Evolutionary conservation across 148 eudicot species (phyloP).

Genomic region (Amaranthus cruentus): DNA sequence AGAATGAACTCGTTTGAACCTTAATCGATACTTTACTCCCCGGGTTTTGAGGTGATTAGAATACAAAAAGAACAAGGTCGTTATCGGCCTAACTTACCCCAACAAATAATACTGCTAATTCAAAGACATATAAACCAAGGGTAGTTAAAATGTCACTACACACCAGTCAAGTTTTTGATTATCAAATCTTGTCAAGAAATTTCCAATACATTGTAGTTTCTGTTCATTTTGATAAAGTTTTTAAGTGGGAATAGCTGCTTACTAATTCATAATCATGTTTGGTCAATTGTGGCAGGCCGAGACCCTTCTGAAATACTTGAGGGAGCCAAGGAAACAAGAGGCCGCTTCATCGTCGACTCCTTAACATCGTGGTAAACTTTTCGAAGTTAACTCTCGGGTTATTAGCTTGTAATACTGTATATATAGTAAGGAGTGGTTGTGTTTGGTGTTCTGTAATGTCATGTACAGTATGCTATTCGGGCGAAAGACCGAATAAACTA

Average conservation of each 20-base stretch:
- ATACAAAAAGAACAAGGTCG: too few species aligned
- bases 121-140: neutral
- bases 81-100: neutral
- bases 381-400: neutral
- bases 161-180: neutral
- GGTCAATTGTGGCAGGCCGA: conserved; percentile 66
- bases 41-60: too few species aligned
- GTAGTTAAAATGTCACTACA: neutral
- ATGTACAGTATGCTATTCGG: conserved; percentile 53
- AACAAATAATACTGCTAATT: neutral
- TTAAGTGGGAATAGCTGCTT: neutral
- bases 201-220: neutral
- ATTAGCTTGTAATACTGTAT: conserved; percentile 37
- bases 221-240: neutral
- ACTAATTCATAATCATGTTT: neutral
- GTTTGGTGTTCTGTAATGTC: conserved; percentile 31
- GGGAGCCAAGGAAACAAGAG: conserved; percentile 69
- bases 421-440: conserved; percentile 27
- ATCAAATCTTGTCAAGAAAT: conserved; percentile 3
- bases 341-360: conserved; percentile 67
- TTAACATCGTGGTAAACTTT: conserved; percentile 21
- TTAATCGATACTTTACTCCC: too few species aligned
- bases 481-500: neutral
- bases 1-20: too few species aligned
- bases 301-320: conserved; percentile 66